Base-by-base conservation (phyloP, 495 filamentous ascomycete species). In the Penicillium flavigenum region DNA sequence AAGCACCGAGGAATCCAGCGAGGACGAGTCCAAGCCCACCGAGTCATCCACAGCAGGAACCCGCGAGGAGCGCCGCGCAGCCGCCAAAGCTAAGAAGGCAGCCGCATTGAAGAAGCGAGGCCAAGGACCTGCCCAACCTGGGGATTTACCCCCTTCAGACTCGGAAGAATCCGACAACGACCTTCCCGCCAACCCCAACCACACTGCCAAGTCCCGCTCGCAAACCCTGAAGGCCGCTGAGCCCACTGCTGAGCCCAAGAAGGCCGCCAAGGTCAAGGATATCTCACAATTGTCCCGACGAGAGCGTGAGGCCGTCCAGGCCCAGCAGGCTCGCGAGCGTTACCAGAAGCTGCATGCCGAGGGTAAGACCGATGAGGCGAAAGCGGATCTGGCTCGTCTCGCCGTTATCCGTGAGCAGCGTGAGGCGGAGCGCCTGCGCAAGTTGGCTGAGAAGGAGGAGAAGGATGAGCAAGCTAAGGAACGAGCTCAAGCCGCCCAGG, bases 281-380 rank as follows among this genome's bases (percentile, higher is more conserved):
- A 63, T 70, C 11, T 77, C 74, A 19, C 84, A 89, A 71, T 72
- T 91, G 38, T 91, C 85, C 50, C 82, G 93, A 29, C 83, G 88
- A 39, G 93, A 98, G 83, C 81, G 92, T 16, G 94, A 98, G 76
- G 90, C 94, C 0, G 60, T 95, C 26, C 86, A 96, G 76, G 92
- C 92, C 0, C 86, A 88, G 61, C 88, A 91, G 71, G 90, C 90
- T 9, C 90, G 90, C 66, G 92, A 96, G 79, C 81, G 87, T 52
- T 98, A 96, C 66, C 81, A 88, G 81, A 96, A 97, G 80, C 69
- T 98, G 62, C 94, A 98, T 64, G 91, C 91, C 55, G 91, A 91
- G 63, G 94, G 94, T 54, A 97, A 97, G 82, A 97, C 94, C 39
- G 95, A 98, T 53, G 90, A 98, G 79, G 94, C 93, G 20, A 88